A percentile compares a stretch with the other conserved stretches of the same genome.
Evolutionary conservation across 495 filamentous ascomycete genomes (phyloP).

Genomic region (Xylaria longipes): DNA sequence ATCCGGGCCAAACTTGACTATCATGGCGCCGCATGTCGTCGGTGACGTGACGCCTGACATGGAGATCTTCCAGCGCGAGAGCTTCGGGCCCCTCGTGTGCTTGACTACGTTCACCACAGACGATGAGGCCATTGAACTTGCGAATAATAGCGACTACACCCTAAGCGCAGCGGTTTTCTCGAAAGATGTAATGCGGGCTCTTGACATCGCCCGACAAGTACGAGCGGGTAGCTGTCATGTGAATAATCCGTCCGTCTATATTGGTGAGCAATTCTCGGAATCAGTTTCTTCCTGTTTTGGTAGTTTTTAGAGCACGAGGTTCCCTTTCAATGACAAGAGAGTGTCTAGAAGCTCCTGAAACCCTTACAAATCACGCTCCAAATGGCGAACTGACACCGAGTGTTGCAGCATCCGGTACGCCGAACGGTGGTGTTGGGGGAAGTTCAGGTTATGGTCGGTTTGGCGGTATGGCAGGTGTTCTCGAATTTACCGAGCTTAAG

Average conservation of each 20-base stretch:
- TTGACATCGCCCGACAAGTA: conserved; percentile 41
- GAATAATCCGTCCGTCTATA: conserved; percentile 45
- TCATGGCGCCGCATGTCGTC: conserved; percentile 41
- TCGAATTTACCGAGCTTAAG: conserved; percentile 43
- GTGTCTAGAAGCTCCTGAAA: no score
- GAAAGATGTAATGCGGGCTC: conserved; percentile 37
- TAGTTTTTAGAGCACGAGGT: no score
- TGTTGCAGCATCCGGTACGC: conserved; percentile 42
- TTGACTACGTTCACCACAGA: conserved; percentile 37
- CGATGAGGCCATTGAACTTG: conserved; percentile 42
- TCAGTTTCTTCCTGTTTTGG: no score
- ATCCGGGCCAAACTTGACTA: conserved; percentile 37
- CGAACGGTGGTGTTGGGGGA: conserved; percentile 44
- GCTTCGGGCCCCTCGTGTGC: conserved; percentile 45
- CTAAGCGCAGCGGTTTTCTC: conserved; percentile 46
- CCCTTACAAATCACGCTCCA: no score
- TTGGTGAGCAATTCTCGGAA: no score
- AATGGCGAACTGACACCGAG: no score
- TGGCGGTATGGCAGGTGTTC: conserved; percentile 42
- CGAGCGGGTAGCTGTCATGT: conserved; percentile 43
- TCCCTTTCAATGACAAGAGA: no score
- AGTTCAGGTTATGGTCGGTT: conserved; percentile 48
- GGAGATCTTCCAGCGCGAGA: conserved; percentile 42
- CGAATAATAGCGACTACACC: conserved; percentile 44
- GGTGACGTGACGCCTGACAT: conserved; percentile 37